Conservation (phyloP, 2,329 filamentous ascomycete species). For the Fusarium drepaniforme region DNA sequence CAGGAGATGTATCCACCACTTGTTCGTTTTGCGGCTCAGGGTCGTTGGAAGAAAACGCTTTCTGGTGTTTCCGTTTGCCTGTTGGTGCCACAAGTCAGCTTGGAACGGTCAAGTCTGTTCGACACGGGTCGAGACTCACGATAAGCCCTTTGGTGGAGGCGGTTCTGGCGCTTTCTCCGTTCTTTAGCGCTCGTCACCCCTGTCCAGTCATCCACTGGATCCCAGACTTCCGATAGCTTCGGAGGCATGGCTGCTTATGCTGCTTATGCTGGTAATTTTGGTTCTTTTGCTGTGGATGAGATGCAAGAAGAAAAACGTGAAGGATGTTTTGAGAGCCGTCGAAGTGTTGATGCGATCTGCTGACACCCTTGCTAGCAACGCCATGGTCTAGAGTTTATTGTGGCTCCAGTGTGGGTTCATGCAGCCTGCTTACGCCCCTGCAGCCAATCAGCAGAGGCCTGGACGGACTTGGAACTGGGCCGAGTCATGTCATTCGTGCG, state of each 20-base stretch:
- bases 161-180: constrained; percentile 10
- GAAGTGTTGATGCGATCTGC: background rate
- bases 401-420: background rate
- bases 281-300: background rate
- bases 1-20: background rate
- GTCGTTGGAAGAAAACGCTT: background rate
- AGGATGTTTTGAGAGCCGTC: background rate
- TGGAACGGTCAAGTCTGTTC: background rate
- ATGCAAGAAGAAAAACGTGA: background rate
- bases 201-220: constrained; percentile 7
- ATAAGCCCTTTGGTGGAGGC: constrained; percentile 13
- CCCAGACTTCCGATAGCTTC: constrained; percentile 12
- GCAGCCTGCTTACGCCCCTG: background rate
- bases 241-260: background rate
- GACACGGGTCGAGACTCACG: background rate
- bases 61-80: background rate
- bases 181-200: constrained; percentile 3
- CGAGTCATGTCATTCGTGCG: background rate
- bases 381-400: background rate
- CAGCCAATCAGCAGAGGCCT: background rate
- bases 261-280: background rate
- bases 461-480: background rate
- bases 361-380: background rate
- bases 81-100: background rate
- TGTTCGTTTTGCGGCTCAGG: background rate